phyloP scores from a whole-genome alignment of 2,329 filamentous ascomycete genomes.

The Xylariaceae sp. region DNA sequence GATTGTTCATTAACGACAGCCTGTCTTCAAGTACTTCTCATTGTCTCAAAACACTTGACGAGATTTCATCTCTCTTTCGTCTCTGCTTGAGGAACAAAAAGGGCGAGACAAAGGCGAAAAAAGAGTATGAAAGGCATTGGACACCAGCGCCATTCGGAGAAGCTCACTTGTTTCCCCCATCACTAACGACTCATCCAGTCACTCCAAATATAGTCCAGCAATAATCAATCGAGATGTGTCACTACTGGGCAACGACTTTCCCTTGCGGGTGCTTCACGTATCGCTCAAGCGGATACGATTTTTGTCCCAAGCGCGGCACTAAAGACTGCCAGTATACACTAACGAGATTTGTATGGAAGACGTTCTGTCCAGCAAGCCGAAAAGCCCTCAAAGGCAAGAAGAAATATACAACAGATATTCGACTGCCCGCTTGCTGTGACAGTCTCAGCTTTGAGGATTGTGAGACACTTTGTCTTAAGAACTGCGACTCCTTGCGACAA shows the following conservation, averaged over 20 bases:
- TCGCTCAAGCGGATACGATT: conserved; percentile 25
- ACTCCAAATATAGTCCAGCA: background rate
- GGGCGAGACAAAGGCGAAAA: background rate
- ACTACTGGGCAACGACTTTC: conserved; percentile 13
- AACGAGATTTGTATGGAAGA: conserved; percentile 17
- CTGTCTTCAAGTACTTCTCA: no score
- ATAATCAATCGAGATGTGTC: conserved; percentile 6
- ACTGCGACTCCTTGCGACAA: conserved; percentile 25
- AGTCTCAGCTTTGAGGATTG: background rate
- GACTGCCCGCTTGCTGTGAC: conserved; percentile 19
- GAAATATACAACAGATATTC: background rate
- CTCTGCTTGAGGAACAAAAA: no score
- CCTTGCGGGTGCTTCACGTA: conserved; percentile 23
- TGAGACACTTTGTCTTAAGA: conserved; percentile 14
- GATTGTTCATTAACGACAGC: no score
- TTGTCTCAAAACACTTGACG: no score
- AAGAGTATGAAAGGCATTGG: background rate
- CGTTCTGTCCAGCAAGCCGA: conserved; percentile 22
- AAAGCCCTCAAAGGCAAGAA: conserved; percentile 6
- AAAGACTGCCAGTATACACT: background rate
- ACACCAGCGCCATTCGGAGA: background rate
- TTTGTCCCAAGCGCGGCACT: conserved; percentile 16
- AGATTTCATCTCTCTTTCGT: no score
- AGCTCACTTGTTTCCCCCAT: background rate
- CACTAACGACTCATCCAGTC: no score